Evolutionary conservation across 2,329 filamentous ascomycete genomes (phyloP), one percentile per base, ranked within the genome.

Genomic region (Neonectria punicea): DNA sequence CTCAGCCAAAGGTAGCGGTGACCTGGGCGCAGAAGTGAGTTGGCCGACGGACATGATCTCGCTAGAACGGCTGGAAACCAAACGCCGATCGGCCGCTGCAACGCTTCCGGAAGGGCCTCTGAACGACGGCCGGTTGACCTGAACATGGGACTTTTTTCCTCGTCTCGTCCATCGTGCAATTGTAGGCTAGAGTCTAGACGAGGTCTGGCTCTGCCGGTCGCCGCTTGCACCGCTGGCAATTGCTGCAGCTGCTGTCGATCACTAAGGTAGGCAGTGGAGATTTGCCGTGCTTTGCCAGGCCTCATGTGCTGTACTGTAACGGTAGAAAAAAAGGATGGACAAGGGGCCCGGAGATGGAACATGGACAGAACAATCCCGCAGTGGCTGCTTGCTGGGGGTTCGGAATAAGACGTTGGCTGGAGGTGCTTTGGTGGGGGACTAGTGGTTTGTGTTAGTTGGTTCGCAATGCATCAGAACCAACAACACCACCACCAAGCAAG

Each of bases 21-120:
- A 49, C 54, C 36, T 55, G 61, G 61, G 61, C 61, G 61, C 61
- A 59, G 61, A 63, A 63, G 56, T 63, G 61, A 63, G 61, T 59
- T 63, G 55, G 61, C 50, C 55, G 41, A 53, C 43, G 60, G 41
- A 22, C 60, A 51, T 47, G 55, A 56, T 50, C 55, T 54, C 44
- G 61, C 49, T 44, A 51, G 41, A 46, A 53, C 9, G 41, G 50
- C 57, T 36, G 36, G 34, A 55, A 18, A 34, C 25, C 46, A 62
- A 39, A 47, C 47, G 50, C 54, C 50, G 61, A 59, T 63, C 61
- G 39, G 41, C 60, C 47, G 47, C 54, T 41, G 53, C 53, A 49
- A 43, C 58, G 49, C 43, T 47, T 58, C 53, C 46, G 49, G 32
- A 53, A n/a, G 49, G 49, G 9, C 30, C 25, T 49, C 34, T 39